phyloP scores from a whole-genome alignment of 192 early-diverging fungal species.

The Jimgerdemannia lactiflua region DNA sequence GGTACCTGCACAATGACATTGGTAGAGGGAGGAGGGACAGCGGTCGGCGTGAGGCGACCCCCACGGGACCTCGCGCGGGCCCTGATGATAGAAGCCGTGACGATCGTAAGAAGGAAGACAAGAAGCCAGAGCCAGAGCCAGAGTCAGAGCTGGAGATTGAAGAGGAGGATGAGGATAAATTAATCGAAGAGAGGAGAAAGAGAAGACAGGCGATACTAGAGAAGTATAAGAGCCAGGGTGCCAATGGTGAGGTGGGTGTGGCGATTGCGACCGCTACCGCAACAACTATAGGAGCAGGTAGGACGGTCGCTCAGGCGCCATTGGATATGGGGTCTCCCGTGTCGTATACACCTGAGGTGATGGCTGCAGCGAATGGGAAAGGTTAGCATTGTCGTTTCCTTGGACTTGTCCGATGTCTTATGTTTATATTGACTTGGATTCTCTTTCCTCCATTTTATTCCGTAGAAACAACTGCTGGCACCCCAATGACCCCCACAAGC shows the following conservation, averaged over 20 bases:
- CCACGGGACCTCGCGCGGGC: background rate
- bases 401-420: background rate
- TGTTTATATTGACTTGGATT: background rate
- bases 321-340: constrained; percentile 8
- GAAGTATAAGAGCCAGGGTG: constrained; percentile 55
- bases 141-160: constrained; percentile 25
- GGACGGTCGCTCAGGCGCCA: background rate
- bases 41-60: background rate
- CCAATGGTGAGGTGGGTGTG: constrained; percentile 7
- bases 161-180: constrained; percentile 71
- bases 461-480: constrained; percentile 12
- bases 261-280: constrained; percentile 7
- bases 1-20: background rate
- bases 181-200: constrained; percentile 84
- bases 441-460: background rate
- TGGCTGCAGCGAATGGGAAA: background rate
- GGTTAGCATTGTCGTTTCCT: background rate
- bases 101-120: constrained; percentile 3
- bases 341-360: background rate
- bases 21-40: background rate
- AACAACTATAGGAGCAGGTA: constrained; percentile 3
- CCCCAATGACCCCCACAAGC: background rate
- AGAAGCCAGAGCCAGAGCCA: constrained; percentile 13
- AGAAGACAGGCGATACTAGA: constrained; percentile 73
- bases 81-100: background rate